Conservation (phyloP, 768 basidiomycete genomes). For the Amanita jacksonii region DNA sequence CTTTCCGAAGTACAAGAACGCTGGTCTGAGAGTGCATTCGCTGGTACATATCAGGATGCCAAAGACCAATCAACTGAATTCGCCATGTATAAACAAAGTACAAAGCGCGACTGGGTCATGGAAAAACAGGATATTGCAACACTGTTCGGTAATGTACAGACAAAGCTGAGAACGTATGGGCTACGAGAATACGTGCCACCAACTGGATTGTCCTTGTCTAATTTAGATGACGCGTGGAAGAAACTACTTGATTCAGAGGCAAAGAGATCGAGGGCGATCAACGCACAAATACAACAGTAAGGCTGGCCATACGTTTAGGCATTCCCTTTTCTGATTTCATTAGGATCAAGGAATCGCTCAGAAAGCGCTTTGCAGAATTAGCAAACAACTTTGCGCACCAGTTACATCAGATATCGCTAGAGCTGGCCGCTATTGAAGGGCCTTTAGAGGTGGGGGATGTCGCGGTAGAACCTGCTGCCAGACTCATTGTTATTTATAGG, state of each 20-base stretch:
- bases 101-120: constrained; percentile 79
- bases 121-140: constrained; percentile 85
- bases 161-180: constrained; percentile 87
- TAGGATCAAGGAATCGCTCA: constrained; percentile 76
- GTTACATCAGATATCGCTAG: constrained; percentile 55
- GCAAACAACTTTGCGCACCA: constrained; percentile 71
- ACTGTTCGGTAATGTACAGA: constrained; percentile 88
- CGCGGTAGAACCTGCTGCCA: neutral
- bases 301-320: constrained; percentile 17
- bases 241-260: constrained; percentile 66
- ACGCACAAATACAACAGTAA: constrained; percentile 82
- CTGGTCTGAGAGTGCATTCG: constrained; percentile 61
- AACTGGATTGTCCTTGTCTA: constrained; percentile 53
- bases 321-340: neutral
- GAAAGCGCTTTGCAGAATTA: constrained; percentile 67
- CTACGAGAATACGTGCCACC: constrained; percentile 79
- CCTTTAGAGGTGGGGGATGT: constrained; percentile 50
- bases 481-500: constrained; percentile 27
- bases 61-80: constrained; percentile 68
- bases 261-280: constrained; percentile 69
- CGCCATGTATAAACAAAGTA: constrained; percentile 73
- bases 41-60: constrained; percentile 73
- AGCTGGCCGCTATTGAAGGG: constrained; percentile 68
- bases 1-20: constrained; percentile 55
- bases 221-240: constrained; percentile 76